These are phyloP conservation scores for Coniosporium uncinatum DNA, from an alignment of 2,329 filamentous ascomycete genomes.

Conservation along the genomic window DNA sequence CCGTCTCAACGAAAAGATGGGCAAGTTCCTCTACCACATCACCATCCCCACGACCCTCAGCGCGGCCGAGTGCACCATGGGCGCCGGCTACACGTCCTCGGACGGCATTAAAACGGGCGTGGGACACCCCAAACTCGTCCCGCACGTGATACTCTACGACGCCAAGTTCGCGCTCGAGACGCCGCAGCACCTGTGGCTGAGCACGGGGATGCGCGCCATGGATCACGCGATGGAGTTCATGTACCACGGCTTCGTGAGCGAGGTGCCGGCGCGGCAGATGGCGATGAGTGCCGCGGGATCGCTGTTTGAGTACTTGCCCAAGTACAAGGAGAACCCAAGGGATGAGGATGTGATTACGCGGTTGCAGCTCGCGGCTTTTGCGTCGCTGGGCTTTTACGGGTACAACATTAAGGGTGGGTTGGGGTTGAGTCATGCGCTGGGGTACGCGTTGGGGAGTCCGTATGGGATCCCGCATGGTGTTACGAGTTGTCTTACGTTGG, in stretches of 20 bases:
- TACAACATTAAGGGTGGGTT: conserved; percentile 43
- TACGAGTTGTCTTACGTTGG: conserved; percentile 47
- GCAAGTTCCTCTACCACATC: conserved; percentile 27
- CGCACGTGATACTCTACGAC: conserved; percentile 48
- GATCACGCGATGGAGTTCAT: conserved; percentile 50
- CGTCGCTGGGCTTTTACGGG: conserved; percentile 42
- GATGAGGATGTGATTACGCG: conserved; percentile 43
- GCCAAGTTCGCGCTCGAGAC: conserved; percentile 43
- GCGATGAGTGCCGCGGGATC: conserved; percentile 35
- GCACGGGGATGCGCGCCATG: conserved; percentile 46
- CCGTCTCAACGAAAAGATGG: conserved; percentile 22
- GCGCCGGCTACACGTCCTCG: conserved; percentile 42
- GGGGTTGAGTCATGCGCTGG: conserved; percentile 37
- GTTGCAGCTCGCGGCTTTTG: conserved; percentile 46
- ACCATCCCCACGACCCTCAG: conserved; percentile 32
- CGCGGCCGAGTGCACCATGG: conserved; percentile 48
- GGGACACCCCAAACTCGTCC: conserved; percentile 31
- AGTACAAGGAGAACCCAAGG: conserved; percentile 36
- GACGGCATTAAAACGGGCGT: conserved; percentile 45
- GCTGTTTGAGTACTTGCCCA: conserved; percentile 41
- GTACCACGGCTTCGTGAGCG: conserved; percentile 45
- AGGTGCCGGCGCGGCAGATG: conserved; percentile 43
- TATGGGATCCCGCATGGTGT: conserved; percentile 52
- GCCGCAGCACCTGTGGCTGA: conserved; percentile 41
- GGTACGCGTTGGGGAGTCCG: conserved; percentile 47